Percentiles rank a stretch among this genome's conserved stretches.
phyloP scores from a whole-genome alignment of 1,284 basidiomycete genomes.

The Fomitopsis schrenkii region DNA sequence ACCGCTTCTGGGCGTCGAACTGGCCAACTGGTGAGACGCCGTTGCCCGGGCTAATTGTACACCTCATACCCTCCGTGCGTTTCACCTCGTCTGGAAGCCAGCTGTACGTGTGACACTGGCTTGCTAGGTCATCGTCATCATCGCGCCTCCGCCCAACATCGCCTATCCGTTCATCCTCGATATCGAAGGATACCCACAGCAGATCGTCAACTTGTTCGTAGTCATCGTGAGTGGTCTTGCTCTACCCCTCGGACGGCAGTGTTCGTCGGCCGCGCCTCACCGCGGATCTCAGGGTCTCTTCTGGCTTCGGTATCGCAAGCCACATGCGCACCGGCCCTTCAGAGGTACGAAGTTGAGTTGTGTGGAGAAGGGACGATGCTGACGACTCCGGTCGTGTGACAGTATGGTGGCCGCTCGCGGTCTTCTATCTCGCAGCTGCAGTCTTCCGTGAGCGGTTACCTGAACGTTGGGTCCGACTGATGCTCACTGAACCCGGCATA shows the following conservation, averaged over 20 bases:
- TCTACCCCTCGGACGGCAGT: too few species aligned
- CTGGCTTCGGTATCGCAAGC: conserved; percentile 49
- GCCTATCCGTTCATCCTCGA: conserved; percentile 67
- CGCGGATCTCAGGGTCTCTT: conserved; percentile 44
- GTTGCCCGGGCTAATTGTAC: conserved; percentile 52
- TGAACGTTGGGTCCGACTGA: not conserved
- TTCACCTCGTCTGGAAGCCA: not conserved
- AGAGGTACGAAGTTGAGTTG: conserved; percentile 35
- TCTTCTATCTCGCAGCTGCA: conserved; percentile 51
- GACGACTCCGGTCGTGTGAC: not conserved
- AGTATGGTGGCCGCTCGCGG: conserved; percentile 56
- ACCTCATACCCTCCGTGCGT: conserved; percentile 51
- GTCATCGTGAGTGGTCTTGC: conserved; percentile 33
- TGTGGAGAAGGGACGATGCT: not conserved
- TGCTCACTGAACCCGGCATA: conserved; percentile 14
- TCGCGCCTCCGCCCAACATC: conserved; percentile 57
- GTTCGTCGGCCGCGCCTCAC: not conserved
- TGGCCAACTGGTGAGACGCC: conserved; percentile 62
- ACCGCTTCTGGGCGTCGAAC: conserved; percentile 61
- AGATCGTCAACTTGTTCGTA: conserved; percentile 55
- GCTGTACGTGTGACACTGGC: too few species aligned
- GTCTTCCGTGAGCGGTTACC: conserved; percentile 37
- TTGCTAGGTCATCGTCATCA: conserved; percentile 47
- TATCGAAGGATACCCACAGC: conserved; percentile 51
- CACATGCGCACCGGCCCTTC: conserved; percentile 47